Evolutionary conservation across 73 alveolate species (phyloP).

Genomic region (Tetrahymena borealis): DNA sequence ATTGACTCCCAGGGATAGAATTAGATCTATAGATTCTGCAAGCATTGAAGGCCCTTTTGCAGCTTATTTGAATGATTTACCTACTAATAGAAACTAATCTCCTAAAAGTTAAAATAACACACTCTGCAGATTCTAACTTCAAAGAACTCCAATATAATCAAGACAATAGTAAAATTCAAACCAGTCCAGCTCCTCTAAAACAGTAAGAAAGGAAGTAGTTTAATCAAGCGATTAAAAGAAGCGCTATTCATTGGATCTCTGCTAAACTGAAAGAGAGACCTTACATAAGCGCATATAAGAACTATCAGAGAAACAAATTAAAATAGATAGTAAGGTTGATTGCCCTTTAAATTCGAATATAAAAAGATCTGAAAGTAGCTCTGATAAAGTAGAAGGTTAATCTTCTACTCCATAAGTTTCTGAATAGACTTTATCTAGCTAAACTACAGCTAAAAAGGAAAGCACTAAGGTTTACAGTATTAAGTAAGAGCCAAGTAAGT

Average conservation of each 20-base stretch:
- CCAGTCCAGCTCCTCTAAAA: background rate
- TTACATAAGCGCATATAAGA: background rate
- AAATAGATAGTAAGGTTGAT: background rate
- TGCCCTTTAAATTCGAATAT: no score
- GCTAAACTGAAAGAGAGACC: background rate
- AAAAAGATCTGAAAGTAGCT: no score
- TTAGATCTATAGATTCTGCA: background rate
- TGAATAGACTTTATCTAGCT: background rate
- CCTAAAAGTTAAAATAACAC: background rate
- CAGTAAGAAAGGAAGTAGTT: background rate
- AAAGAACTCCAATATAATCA: background rate
- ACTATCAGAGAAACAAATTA: background rate
- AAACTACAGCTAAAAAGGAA: background rate
- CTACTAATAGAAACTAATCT: background rate
- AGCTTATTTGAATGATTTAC: background rate
- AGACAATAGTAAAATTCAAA: background rate
- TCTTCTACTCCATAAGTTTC: background rate
- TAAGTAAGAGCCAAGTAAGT: constrained; percentile 55
- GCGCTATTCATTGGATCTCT: background rate
- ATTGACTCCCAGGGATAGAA: background rate
- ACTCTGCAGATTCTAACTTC: background rate
- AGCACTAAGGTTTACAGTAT: background rate
- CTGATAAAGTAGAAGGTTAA: background rate
- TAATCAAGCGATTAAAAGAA: background rate
- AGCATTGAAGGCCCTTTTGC: background rate